A percentile compares a stretch with the other conserved stretches of the same genome.
Conservation (phyloP, 495 filamentous ascomycete species). For the Geoglossum glabrum region DNA sequence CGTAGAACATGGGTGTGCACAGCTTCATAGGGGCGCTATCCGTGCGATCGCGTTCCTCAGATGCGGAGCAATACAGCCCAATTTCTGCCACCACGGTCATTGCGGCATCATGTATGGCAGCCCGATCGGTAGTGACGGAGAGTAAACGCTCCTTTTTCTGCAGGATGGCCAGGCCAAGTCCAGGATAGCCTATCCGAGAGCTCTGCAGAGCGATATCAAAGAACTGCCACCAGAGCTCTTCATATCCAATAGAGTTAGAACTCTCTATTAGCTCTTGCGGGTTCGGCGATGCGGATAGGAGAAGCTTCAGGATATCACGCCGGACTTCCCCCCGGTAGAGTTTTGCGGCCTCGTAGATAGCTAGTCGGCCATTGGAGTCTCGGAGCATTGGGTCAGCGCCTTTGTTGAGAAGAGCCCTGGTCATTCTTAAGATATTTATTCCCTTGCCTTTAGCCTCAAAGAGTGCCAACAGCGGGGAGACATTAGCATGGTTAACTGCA, state of each 20-base stretch:
- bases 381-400: neutral
- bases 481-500: neutral
- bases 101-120: neutral
- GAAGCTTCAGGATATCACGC: neutral
- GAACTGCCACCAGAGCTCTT: neutral
- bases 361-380: neutral
- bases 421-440: neutral
- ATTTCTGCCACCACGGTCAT: neutral
- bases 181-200: neutral
- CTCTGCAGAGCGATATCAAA: neutral
- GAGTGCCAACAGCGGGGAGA: neutral
- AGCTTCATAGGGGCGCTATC: neutral
- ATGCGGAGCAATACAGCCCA: neutral
- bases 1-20: neutral
- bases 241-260: neutral
- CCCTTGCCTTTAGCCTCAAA: neutral
- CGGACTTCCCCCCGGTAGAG: neutral
- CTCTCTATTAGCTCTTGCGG: neutral
- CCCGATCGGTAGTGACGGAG: neutral
- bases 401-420: neutral
- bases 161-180: neutral
- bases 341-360: neutral
- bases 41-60: neutral
- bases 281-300: neutral
- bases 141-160: neutral